phyloP scores from a whole-genome alignment of 2,329 filamentous ascomycete species.

The Claviceps maximensis region DNA sequence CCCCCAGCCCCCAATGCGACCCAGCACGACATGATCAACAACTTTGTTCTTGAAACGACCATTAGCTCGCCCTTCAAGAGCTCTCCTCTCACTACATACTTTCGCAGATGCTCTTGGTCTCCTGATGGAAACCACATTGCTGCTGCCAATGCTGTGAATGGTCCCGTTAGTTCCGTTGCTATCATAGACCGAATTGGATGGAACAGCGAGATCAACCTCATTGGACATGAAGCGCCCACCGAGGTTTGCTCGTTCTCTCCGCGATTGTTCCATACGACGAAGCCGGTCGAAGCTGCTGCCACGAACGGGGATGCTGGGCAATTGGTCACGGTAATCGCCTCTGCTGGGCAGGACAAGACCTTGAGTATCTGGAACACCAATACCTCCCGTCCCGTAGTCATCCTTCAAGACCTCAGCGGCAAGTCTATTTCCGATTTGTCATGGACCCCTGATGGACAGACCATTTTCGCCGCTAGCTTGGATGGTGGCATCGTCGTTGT shows the following conservation, averaged over 20 bases:
- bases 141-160: slow-evolving; percentile 92
- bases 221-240: slow-evolving; percentile 91
- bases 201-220: slow-evolving; percentile 95
- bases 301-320: slow-evolving; percentile 29
- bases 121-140: slow-evolving; percentile 96
- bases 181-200: slow-evolving; percentile 86
- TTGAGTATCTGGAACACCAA: slow-evolving; percentile 97
- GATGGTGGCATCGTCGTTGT: slow-evolving; percentile 79
- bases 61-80: slow-evolving; percentile 79
- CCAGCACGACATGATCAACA: slow-evolving; percentile 89
- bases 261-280: slow-evolving; percentile 64
- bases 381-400: slow-evolving; percentile 78
- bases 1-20: slow-evolving; percentile 83
- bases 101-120: slow-evolving; percentile 92
- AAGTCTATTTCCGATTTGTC: slow-evolving; percentile 92
- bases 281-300: slow-evolving; percentile 43
- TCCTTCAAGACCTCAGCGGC: slow-evolving; percentile 73
- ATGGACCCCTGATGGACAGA: slow-evolving; percentile 86
- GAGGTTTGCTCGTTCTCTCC: slow-evolving; percentile 98
- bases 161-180: slow-evolving; percentile 90
- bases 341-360: slow-evolving; percentile 91
- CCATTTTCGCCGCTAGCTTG: slow-evolving; percentile 71
- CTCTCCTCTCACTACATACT: slow-evolving; percentile 92
- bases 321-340: slow-evolving; percentile 84
- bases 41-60: slow-evolving; percentile 88